These are phyloP conservation scores for Orbilia brochopaga DNA, from an alignment of 2,329 filamentous ascomycete species.

Conservation along the genomic window DNA sequence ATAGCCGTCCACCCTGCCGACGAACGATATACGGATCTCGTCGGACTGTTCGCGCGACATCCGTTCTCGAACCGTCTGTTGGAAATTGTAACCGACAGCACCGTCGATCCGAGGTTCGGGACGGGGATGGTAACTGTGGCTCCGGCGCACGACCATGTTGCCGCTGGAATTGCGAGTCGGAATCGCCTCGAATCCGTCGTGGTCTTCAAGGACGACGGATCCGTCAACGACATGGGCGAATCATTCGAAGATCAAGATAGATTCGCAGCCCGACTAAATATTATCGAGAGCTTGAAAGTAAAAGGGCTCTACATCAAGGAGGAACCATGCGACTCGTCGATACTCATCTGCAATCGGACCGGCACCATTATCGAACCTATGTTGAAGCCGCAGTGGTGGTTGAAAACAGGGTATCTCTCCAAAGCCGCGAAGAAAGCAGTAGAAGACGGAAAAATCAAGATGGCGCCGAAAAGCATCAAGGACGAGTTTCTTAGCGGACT, in stretches of 20 bases:
- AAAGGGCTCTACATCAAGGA: conserved; percentile 49
- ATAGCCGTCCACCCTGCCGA: conserved; percentile 55
- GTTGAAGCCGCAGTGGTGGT: conserved; percentile 53
- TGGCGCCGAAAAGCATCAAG: conserved; percentile 41
- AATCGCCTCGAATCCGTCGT: conserved; percentile 16
- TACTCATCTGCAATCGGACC: conserved; percentile 52
- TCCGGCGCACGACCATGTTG: conserved; percentile 52
- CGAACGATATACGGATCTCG: conserved; percentile 50
- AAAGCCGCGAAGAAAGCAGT: conserved; percentile 41
- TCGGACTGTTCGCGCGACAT: conserved; percentile 27
- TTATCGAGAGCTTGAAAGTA: conserved; percentile 51
- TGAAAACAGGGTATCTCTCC: conserved; percentile 53
- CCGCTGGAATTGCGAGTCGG: conserved; percentile 53
- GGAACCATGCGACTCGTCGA: conserved; percentile 45
- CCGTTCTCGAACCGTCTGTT: conserved; percentile 34
- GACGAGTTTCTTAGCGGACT: conserved; percentile 51
- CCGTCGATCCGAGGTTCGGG: conserved; percentile 53
- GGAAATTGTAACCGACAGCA: conserved; percentile 52
- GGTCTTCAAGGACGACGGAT: conserved; percentile 29
- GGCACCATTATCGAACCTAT: conserved; percentile 53
- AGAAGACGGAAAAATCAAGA: conserved; percentile 28
- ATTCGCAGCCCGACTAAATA: conserved; percentile 48
- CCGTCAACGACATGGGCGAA: conserved; percentile 10
- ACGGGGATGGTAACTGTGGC: conserved; percentile 54
- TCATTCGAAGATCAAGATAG: conserved; percentile 28